Conservation (phyloP, 805 yeast genomes). For the Yamadazyma sp. region DNA sequence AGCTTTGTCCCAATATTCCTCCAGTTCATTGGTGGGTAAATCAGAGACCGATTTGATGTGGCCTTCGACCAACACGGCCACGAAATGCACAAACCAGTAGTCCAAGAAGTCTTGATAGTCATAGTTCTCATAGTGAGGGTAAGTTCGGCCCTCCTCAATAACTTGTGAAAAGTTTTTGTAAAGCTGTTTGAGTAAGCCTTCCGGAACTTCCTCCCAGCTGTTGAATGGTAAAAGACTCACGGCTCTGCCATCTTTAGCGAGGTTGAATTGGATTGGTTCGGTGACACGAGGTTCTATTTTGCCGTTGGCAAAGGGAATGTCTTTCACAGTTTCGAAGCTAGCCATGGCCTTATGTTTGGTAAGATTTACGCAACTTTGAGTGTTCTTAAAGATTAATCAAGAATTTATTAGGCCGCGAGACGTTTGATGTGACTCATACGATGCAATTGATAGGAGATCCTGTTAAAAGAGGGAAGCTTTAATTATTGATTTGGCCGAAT, state of each 20-base stretch:
- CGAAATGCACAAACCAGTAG: constrained; percentile 69
- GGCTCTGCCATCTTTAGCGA: constrained; percentile 33
- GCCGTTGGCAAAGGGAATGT: constrained; percentile 38
- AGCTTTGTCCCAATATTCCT: constrained; percentile 43
- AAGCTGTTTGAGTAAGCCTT: constrained; percentile 45
- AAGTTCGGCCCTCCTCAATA: constrained; percentile 71
- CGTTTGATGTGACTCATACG: too few species aligned
- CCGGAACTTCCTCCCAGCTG: constrained; percentile 49
- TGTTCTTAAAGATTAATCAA: too few species aligned
- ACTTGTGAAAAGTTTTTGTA: constrained; percentile 59
- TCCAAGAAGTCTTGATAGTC: constrained; percentile 50
- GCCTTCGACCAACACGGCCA: constrained; percentile 57
- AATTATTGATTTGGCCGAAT: too few species aligned
- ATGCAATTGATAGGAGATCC: too few species aligned
- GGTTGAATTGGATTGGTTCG: constrained; percentile 36
- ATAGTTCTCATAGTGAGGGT: constrained; percentile 54
- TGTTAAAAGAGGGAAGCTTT: too few species aligned
- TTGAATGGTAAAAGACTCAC: constrained; percentile 67
- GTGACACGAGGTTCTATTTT: constrained; percentile 25
- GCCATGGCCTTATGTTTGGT: too few species aligned
- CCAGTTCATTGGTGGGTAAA: constrained; percentile 19
- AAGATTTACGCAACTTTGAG: too few species aligned
- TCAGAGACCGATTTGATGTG: constrained; percentile 15
- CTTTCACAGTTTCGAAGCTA: constrained; percentile 15
- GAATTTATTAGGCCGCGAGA: too few species aligned